Percentiles rank a stretch among this genome's conserved stretches.
phyloP scores from a whole-genome alignment of 257 asterid species.

The Craterostigma plantagineum region DNA sequence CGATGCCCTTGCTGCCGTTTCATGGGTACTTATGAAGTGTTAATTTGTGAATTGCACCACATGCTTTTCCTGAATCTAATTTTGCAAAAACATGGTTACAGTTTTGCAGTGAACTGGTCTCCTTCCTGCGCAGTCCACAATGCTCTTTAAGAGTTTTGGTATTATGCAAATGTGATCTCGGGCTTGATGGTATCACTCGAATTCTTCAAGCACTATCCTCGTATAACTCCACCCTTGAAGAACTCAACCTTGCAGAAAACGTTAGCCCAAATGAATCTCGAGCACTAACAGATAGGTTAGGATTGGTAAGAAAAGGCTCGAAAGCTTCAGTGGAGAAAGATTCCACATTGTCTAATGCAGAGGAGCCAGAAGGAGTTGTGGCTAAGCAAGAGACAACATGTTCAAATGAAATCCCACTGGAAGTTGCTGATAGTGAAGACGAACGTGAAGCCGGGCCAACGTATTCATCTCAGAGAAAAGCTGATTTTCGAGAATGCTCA shows the following conservation, averaged over 20 bases:
- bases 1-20: conserved; percentile 2
- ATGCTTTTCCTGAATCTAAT: too few species aligned
- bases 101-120: conserved; percentile 58
- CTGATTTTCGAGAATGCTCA: conserved; percentile 9
- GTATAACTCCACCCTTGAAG: conserved; percentile 35
- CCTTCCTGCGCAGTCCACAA: conserved; percentile 34
- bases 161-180: conserved; percentile 52
- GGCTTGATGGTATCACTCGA: conserved; percentile 32
- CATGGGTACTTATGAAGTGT: too few species aligned
- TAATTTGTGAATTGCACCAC: too few species aligned
- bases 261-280: conserved; percentile 18
- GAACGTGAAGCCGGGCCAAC: conserved; percentile 17
- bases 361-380: conserved; percentile 9
- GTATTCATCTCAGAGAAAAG: background rate
- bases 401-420: conserved; percentile 20
- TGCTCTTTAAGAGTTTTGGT: conserved; percentile 46
- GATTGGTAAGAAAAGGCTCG: too few species aligned
- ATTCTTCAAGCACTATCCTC: conserved; percentile 40
- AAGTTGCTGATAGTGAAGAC: conserved; percentile 84
- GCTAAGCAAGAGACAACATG: conserved; percentile 13
- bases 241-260: conserved; percentile 78
- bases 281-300: conserved; percentile 9
- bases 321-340: conserved; percentile 5
- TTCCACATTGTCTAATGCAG: background rate
- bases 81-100: conserved; percentile 14